Percentiles rank a stretch among this genome's conserved stretches.
Conservation (phyloP, 1,284 basidiomycete species). For the Ceratobasidium sp. region DNA sequence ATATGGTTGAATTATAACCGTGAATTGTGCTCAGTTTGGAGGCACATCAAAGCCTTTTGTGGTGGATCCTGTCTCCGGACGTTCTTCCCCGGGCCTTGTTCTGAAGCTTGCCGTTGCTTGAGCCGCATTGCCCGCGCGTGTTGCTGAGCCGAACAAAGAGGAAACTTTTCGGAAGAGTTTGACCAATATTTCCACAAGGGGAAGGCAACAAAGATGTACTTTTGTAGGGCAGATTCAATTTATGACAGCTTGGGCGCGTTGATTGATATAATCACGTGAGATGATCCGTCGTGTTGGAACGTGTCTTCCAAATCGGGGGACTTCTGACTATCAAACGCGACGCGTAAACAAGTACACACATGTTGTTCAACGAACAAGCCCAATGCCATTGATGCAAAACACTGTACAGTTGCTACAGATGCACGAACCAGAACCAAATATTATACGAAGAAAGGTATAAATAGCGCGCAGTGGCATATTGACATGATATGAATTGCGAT, state of each 20-base stretch:
- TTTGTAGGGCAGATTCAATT: background rate
- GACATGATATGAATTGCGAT: slow-evolving; percentile 10
- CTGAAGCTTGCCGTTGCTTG: slow-evolving; percentile 23
- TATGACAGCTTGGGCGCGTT: background rate
- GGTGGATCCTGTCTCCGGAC: slow-evolving; percentile 29
- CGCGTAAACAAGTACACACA: slow-evolving; percentile 37
- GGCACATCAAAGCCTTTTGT: slow-evolving; percentile 41
- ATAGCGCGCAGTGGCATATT: slow-evolving; percentile 37
- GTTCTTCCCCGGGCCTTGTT: slow-evolving; percentile 34
- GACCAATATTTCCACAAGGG: slow-evolving; percentile 25
- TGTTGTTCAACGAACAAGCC: slow-evolving; percentile 28
- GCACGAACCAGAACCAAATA: slow-evolving; percentile 28
- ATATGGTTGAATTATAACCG: background rate
- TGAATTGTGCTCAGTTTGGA: slow-evolving; percentile 6
- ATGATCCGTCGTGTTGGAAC: background rate
- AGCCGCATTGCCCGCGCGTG: background rate
- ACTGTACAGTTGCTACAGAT: slow-evolving; percentile 41
- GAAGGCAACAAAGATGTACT: slow-evolving; percentile 1
- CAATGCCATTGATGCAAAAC: slow-evolving; percentile 41
- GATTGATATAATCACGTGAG: slow-evolving; percentile 5
- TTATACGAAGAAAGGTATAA: slow-evolving; percentile 40
- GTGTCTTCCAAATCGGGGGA: slow-evolving; percentile 3
- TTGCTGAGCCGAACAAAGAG: background rate
- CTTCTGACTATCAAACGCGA: slow-evolving; percentile 7
- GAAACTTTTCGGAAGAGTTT: background rate